Evolutionary conservation across 2,329 filamentous ascomycete species (phyloP), one percentile per base, ranked within the genome.

Genomic region (Phyllachora maydis): DNA sequence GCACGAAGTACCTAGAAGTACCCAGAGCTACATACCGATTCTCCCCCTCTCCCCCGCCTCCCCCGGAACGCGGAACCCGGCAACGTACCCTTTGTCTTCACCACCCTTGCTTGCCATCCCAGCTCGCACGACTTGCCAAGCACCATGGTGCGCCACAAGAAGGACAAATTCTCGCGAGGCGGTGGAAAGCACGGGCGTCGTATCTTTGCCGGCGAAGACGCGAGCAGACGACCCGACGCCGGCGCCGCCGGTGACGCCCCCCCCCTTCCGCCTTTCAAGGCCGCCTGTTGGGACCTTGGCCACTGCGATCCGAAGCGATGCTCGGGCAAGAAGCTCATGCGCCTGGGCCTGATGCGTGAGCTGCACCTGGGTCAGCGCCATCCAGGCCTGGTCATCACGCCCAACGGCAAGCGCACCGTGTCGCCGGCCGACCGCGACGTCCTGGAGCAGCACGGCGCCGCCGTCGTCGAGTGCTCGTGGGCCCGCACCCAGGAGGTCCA

Each of bases 221-320:
- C 44, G 31, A 40, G 39, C 26, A 33, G 50, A 23, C 42, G 47
- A 26, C 49, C 52, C 30, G 45, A 54, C 25, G 35, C 36, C 35
- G 34, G 46, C 32, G 37, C 48, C 28, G 39, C 30, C 28, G 19
- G 12, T 11, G 27, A 24, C 19, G 24, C 21, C 24, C 23, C 28
- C 18, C 25, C 29, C 16, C 23, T 38, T 26, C 69, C 51, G 18
- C 41, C 53, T 12, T 93, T 83, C 63, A 91, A 90, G 51, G 85
- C 88, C 23, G 88, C 85, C 28, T 93, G 85, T 47, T 98, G 88
- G 88, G 88, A 98, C 42, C 61, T 98, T 16, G 85, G 83, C 31
- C 88, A 98, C 54, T 98, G 88, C 56, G 88, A 98, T 42, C 81
- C 85, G 6, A 95, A 93, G 49, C 63, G 85, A 36, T 98, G 88